Conservation (phyloP, 768 basidiomycete genomes). For the Gloeostereum incarnatum region DNA sequence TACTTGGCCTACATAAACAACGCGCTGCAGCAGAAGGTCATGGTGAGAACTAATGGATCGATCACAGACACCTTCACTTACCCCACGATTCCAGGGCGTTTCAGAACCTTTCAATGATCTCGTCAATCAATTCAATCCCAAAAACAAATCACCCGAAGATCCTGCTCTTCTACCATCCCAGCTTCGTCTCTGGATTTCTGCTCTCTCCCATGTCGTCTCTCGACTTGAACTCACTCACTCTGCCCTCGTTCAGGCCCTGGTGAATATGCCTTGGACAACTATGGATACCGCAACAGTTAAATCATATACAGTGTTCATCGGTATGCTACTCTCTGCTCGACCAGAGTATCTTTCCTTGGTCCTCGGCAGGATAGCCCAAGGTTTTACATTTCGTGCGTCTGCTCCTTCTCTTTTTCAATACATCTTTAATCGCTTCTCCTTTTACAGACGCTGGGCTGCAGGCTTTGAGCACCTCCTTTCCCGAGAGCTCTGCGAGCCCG, state of each 20-base stretch:
- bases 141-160: slow-evolving; percentile 19
- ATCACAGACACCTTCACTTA: slow-evolving; percentile 6
- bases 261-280: slow-evolving; percentile 89
- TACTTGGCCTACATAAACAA: slow-evolving; percentile 77
- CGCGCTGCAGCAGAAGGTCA: slow-evolving; percentile 63
- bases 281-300: slow-evolving; percentile 80
- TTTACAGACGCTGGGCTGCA: slow-evolving; percentile 62
- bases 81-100: slow-evolving; percentile 42
- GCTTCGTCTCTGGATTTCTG: slow-evolving; percentile 73
- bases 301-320: slow-evolving; percentile 82
- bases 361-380: slow-evolving; percentile 71
- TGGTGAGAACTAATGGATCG: slow-evolving; percentile 53
- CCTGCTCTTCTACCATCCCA: slow-evolving; percentile 40
- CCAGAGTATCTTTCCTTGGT: slow-evolving; percentile 88
- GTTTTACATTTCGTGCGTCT: slow-evolving; percentile 81
- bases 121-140: slow-evolving; percentile 72
- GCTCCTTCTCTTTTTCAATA: slow-evolving; percentile 2
- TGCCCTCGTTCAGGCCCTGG: slow-evolving; percentile 75
- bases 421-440: slow-evolving; percentile 4
- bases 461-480: slow-evolving; percentile 43
- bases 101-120: slow-evolving; percentile 80
- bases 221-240: slow-evolving; percentile 77
- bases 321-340: slow-evolving; percentile 83
- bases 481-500: slow-evolving; percentile 58
- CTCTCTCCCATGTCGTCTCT: slow-evolving; percentile 88